A percentile compares a stretch with the other conserved stretches of the same genome.
Conservation (phyloP, 495 filamentous ascomycete genomes). For the Aspergillus leporis region DNA sequence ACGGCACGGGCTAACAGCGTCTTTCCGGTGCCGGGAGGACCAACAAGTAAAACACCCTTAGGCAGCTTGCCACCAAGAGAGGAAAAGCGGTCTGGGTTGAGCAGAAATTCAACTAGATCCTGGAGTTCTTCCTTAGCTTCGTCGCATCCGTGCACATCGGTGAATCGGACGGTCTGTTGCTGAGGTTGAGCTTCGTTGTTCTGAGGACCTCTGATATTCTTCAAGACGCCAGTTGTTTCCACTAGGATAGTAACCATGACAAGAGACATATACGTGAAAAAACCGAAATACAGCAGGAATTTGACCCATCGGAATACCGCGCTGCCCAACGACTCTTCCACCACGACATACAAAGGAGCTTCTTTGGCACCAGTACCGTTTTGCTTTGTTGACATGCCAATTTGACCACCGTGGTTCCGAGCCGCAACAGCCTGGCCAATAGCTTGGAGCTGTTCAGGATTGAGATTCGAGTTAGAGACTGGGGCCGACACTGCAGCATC, state of each 20-base stretch:
- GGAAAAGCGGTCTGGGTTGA: constrained; percentile 87
- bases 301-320: constrained; percentile 87
- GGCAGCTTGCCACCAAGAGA: constrained; percentile 92
- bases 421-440: constrained; percentile 87
- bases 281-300: constrained; percentile 73
- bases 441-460: constrained; percentile 70
- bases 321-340: constrained; percentile 83
- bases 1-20: constrained; percentile 96
- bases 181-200: constrained; percentile 85
- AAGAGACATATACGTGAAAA: constrained; percentile 72
- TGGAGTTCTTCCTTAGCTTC: constrained; percentile 98
- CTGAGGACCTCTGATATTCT: constrained; percentile 68
- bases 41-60: constrained; percentile 93
- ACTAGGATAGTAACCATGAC: constrained; percentile 75
- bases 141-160: constrained; percentile 94
- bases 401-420: constrained; percentile 65
- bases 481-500: constrained; percentile 43
- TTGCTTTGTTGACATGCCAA: constrained; percentile 42
- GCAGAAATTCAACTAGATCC: constrained; percentile 93
- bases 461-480: constrained; percentile 45
- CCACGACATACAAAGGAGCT: constrained; percentile 86
- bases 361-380: constrained; percentile 69
- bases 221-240: constrained; percentile 73
- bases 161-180: constrained; percentile 87
- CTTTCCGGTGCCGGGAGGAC: constrained; percentile 96